phyloP scores from a whole-genome alignment of 345 rosid species.

The Turritis glabra region DNA sequence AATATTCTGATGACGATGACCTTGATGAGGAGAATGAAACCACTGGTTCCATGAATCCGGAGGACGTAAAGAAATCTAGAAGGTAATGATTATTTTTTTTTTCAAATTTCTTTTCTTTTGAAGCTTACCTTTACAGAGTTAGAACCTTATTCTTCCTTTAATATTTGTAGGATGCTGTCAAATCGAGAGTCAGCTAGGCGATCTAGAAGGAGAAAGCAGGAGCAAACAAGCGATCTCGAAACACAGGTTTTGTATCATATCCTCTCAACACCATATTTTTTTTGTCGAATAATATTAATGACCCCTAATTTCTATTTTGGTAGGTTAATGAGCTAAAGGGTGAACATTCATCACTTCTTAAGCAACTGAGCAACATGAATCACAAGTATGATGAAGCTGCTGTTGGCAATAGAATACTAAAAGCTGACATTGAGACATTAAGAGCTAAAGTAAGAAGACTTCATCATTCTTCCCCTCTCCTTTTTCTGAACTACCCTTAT shows the following conservation, averaged over 20 bases:
- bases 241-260: conserved; percentile 61
- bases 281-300: background rate
- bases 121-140: background rate
- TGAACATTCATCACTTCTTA: conserved; percentile 69
- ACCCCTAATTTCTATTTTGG: background rate
- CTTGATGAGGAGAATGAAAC: conserved; percentile 87
- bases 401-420: conserved; percentile 86
- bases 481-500: conserved; percentile 7
- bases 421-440: conserved; percentile 91
- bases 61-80: conserved; percentile 66
- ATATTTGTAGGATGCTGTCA: conserved; percentile 72
- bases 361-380: conserved; percentile 67
- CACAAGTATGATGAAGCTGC: conserved; percentile 79
- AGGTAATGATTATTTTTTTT: conserved; percentile 46
- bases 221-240: conserved; percentile 83
- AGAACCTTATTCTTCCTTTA: background rate
- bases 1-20: conserved; percentile 87
- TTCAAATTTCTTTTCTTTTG: background rate
- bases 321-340: conserved; percentile 84
- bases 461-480: background rate
- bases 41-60: conserved; percentile 55
- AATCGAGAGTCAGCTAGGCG: conserved; percentile 99
- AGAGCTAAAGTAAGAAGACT: conserved; percentile 69
- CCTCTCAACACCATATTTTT: background rate
- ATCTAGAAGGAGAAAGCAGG: conserved; percentile 92